These are phyloP conservation scores for Paramecium primaurelia DNA, from an alignment of 73 alveolate genomes.

Conservation along the genomic window DNA sequence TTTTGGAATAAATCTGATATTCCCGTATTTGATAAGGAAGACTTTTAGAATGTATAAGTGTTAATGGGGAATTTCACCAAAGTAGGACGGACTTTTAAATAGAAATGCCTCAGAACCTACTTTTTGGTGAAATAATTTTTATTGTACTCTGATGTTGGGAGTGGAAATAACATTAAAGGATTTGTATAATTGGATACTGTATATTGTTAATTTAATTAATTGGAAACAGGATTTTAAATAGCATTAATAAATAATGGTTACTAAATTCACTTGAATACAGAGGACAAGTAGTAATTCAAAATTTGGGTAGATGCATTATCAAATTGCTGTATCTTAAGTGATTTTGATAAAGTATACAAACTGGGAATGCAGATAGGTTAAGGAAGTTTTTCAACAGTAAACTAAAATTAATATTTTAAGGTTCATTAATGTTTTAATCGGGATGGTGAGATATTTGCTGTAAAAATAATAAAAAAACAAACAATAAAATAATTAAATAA, in stretches of 20 bases:
- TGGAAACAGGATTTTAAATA: neutral
- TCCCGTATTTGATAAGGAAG: neutral
- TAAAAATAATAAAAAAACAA: neutral
- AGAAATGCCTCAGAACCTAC: conserved; percentile 29
- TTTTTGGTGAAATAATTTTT: conserved; percentile 13
- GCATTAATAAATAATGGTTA: neutral
- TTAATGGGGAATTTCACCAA: conserved; percentile 17
- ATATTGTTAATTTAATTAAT: neutral
- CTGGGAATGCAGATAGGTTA: neutral
- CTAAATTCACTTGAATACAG: neutral
- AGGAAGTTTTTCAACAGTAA: conserved; percentile 38
- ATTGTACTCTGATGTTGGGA: conserved; percentile 21
- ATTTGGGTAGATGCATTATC: conserved; percentile 20
- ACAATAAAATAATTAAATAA: neutral
- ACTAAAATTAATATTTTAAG: neutral
- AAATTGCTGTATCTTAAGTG: conserved; percentile 3
- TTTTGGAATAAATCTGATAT: conserved; percentile 17
- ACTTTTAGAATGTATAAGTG: neutral
- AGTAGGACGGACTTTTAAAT: neutral
- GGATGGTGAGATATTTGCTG: neutral
- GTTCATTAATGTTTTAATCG: neutral
- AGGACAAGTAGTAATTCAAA: neutral
- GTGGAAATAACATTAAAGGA: neutral
- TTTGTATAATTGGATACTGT: conserved; percentile 24
- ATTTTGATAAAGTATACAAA: neutral